Evolutionary conservation across 441 rosid genomes (phyloP), one percentile per base, ranked within the genome.

Genomic region (Eutrema salsugineum): DNA sequence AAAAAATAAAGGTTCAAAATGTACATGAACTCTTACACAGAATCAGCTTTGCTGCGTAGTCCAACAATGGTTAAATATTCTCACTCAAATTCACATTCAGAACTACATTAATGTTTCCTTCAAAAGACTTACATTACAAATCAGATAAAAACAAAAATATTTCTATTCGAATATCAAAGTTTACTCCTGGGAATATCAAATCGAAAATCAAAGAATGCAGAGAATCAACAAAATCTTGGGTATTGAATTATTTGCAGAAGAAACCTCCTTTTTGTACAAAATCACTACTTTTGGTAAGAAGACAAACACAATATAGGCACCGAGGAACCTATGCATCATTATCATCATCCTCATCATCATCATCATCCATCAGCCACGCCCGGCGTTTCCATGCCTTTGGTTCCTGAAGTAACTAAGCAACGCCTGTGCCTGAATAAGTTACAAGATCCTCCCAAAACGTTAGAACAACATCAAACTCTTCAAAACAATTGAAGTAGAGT

Each of bases 351-450:
- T n/a, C n/a, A 22, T 48, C 39, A 33, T 33, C 46, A 60, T 62
- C 1, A 58, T 93, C 84, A 91, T 70, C 88, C 85, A 78, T 93
- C 84, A 93, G 71, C 88, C 85, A 78, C 96, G 86, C 30, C 86
- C 91, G 0, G 84, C 77, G 75, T 68, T 83, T 60, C 85, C 91
- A 68, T 87, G 96, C 44, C 98, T 82, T 61, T 89, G 96, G 86
- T 73, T 91, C 76, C 91, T 86, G 84, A 94, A 91, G 81, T 59
- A 81, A 81, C 82, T 88, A 48, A 94, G 96, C 43, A 94, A 81
- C 44, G 88, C 78, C 78, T 87, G 96, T 33, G 98, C 98, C 97
- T 94, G 90, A 27, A 77, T 15, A 43, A 69, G 79, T 70, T 28
- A 44, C 77, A 77, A 19, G 40, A 69, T 67, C 50, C 50, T 62